phyloP scores from a whole-genome alignment of 176 grass and related monocot genomes.

The Aegilops longissima region DNA sequence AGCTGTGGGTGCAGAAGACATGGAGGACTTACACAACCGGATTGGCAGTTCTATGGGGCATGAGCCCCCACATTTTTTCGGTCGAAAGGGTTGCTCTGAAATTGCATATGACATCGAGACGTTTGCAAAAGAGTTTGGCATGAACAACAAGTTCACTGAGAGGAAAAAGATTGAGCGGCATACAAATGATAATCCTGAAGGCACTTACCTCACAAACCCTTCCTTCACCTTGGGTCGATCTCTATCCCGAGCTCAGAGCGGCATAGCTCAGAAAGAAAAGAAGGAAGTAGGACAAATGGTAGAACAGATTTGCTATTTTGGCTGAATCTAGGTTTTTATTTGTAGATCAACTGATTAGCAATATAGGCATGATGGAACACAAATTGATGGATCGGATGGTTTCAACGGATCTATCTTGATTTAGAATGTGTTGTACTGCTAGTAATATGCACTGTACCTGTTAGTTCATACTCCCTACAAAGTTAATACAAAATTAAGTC shows the following conservation, averaged over 20 bases:
- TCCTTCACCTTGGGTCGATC: not conserved
- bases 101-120: slow-evolving; percentile 72
- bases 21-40: slow-evolving; percentile 70
- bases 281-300: slow-evolving; percentile 14
- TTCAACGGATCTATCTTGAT: not conserved
- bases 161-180: slow-evolving; percentile 42
- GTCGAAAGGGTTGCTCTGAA: slow-evolving; percentile 58
- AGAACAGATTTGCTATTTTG: slow-evolving; percentile 16
- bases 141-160: slow-evolving; percentile 42
- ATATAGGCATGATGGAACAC: slow-evolving; percentile 13
- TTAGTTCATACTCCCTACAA: not conserved
- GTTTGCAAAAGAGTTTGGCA: slow-evolving; percentile 62
- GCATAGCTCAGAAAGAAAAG: not conserved
- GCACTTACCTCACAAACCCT: not conserved
- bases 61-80: slow-evolving; percentile 51
- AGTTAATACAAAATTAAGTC: too few relatives aligned
- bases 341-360: slow-evolving; percentile 28
- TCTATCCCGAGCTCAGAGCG: not conserved
- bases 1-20: slow-evolving; percentile 51
- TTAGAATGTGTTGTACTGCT: slow-evolving; percentile 1
- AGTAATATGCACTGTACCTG: not conserved
- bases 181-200: slow-evolving; percentile 34
- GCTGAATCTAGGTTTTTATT: slow-evolving; percentile 7
- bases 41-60: slow-evolving; percentile 52
- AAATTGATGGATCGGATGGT: not conserved